A percentile compares a stretch with the other conserved stretches of the same genome.
These are phyloP conservation scores for Aureobasidium sp. DNA, from an alignment of 2,329 filamentous ascomycete species.

Conservation along the genomic window DNA sequence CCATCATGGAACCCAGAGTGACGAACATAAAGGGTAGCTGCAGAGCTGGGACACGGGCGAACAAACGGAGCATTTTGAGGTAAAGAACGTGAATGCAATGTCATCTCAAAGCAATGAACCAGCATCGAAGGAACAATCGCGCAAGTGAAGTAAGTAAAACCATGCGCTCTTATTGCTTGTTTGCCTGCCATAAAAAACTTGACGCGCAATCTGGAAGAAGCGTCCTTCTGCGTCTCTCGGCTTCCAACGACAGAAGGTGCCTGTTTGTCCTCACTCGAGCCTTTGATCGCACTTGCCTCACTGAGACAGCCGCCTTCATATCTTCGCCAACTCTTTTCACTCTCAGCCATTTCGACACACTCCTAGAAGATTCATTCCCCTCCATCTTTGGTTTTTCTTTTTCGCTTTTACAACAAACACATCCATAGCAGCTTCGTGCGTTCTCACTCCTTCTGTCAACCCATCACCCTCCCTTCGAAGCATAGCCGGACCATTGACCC, in stretches of 20 bases:
- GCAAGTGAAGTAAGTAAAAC: neutral
- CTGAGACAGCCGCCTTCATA: neutral
- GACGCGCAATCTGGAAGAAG: neutral
- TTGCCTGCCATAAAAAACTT: neutral
- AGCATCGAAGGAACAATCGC: neutral
- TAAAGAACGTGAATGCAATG: neutral
- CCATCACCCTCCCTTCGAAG: neutral
- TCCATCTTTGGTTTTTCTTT: neutral
- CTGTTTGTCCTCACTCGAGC: neutral
- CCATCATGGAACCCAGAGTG: too few species aligned
- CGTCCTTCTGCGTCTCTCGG: neutral
- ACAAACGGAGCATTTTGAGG: neutral
- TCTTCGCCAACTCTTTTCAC: neutral
- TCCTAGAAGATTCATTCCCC: too few species aligned
- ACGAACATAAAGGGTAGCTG: neutral
- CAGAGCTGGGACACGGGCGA: neutral
- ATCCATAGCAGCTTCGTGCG: neutral
- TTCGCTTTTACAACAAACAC: neutral
- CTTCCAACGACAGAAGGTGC: slow-evolving; percentile 4
- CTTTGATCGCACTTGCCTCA: slow-evolving; percentile 11
- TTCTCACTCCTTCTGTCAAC: neutral
- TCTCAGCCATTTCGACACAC: neutral
- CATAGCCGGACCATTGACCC: too few species aligned
- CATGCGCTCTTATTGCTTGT: neutral
- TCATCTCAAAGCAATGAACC: neutral